A percentile compares a stretch with the other conserved stretches of the same genome.
phyloP scores from a whole-genome alignment of 176 grass and related monocot genomes.

The Areca catechu region DNA sequence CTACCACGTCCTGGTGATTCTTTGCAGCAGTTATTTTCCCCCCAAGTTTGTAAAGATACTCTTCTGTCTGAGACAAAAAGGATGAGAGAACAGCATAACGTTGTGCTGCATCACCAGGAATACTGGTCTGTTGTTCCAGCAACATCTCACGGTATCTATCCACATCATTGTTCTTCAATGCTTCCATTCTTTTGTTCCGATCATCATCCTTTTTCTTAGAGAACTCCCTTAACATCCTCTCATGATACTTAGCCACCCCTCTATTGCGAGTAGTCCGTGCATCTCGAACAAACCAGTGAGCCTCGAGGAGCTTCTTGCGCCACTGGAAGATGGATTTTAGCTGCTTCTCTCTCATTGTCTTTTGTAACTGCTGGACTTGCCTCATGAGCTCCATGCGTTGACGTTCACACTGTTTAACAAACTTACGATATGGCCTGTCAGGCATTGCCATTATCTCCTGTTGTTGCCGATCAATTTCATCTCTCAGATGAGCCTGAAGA shows the following conservation, averaged over 20 bases:
- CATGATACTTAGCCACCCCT: slow-evolving; percentile 95
- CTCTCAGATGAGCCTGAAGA: slow-evolving; percentile 66
- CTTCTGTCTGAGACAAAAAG: slow-evolving; percentile 94
- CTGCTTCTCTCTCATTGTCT: slow-evolving; percentile 72
- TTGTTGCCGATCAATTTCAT: slow-evolving; percentile 94
- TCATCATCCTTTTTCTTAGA: slow-evolving; percentile 96
- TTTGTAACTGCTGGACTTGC: slow-evolving; percentile 85
- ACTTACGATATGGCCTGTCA: slow-evolving; percentile 89
- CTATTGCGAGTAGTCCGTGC: slow-evolving; percentile 78
- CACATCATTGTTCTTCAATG: slow-evolving; percentile 95
- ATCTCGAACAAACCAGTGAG: slow-evolving; percentile 92
- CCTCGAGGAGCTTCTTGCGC: slow-evolving; percentile 95
- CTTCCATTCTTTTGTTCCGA: slow-evolving; percentile 97
- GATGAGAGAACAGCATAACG: slow-evolving; percentile 95
- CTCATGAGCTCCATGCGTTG: slow-evolving; percentile 65
- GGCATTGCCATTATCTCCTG: slow-evolving; percentile 98
- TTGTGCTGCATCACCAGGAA: slow-evolving; percentile 87
- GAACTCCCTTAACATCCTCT: slow-evolving; percentile 94
- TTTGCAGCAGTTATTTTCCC: slow-evolving; percentile 93
- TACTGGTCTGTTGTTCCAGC: slow-evolving; percentile 82
- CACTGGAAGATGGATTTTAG: slow-evolving; percentile 90
- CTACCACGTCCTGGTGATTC: slow-evolving; percentile 79
- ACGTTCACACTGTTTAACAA: slow-evolving; percentile 86
- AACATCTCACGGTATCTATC: slow-evolving; percentile 97
- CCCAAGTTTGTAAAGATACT: slow-evolving; percentile 90